These are phyloP conservation scores for Podila epicladia DNA, from an alignment of 192 early-diverging fungal species.

Conservation along the genomic window DNA sequence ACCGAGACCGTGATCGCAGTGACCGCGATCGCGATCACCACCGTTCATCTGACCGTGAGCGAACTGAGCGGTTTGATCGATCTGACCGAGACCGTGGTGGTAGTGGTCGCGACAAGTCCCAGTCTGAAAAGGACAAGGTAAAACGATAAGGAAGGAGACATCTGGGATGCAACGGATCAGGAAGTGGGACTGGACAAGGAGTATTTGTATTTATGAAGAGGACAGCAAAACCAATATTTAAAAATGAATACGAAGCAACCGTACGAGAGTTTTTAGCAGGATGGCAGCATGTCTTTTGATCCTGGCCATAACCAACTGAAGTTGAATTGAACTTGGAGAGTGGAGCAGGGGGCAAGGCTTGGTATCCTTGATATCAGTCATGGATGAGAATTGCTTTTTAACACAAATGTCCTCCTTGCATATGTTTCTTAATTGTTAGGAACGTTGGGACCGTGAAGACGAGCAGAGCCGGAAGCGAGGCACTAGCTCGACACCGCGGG, in stretches of 20 bases:
- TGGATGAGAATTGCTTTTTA: too few species aligned
- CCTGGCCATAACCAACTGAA: too few species aligned
- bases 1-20: constrained; percentile 21
- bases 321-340: too few species aligned
- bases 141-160: neutral
- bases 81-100: constrained; percentile 15
- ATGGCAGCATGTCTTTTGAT: too few species aligned
- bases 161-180: neutral
- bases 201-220: too few species aligned
- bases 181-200: neutral
- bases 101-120: constrained; percentile 20
- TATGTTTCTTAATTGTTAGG: constrained; percentile 7
- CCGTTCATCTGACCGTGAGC: constrained; percentile 34
- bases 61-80: constrained; percentile 23
- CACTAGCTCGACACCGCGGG: constrained; percentile 25
- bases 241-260: too few species aligned
- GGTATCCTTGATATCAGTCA: too few species aligned
- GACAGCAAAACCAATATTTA: too few species aligned
- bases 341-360: too few species aligned
- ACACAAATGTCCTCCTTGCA: neutral
- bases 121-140: constrained; percentile 50
- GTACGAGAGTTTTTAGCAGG: too few species aligned
- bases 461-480: constrained; percentile 42
- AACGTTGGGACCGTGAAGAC: constrained; percentile 50
- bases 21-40: constrained; percentile 11